Conservation (phyloP, 2,329 filamentous ascomycete species). For the Fragosphaeria purpurea region DNA sequence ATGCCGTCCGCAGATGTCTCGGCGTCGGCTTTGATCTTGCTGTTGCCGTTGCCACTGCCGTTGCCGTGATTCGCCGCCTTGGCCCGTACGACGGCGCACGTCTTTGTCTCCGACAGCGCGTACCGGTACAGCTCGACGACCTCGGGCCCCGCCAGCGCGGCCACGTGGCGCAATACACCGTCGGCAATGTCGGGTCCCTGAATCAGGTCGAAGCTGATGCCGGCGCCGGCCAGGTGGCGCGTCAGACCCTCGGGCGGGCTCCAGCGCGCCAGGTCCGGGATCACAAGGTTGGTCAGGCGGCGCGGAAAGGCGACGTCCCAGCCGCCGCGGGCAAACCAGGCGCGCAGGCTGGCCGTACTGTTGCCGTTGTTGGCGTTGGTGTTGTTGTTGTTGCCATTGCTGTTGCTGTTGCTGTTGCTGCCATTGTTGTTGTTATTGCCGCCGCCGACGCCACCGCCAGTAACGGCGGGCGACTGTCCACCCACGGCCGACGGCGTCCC, state of each 20-base stretch:
- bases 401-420: background rate
- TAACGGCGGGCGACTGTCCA: no score
- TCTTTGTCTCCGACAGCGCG: slow-evolving; percentile 59
- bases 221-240: slow-evolving; percentile 60
- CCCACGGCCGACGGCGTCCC: background rate
- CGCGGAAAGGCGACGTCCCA: slow-evolving; percentile 64
- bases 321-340: slow-evolving; percentile 80
- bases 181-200: slow-evolving; percentile 69
- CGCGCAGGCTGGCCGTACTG: slow-evolving; percentile 31
- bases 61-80: slow-evolving; percentile 31
- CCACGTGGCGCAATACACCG: slow-evolving; percentile 64
- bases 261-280: slow-evolving; percentile 65
- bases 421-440: background rate
- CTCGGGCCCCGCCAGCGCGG: slow-evolving; percentile 63
- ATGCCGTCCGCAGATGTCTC: background rate
- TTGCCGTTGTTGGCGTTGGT: background rate
- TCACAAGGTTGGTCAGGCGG: slow-evolving; percentile 56
- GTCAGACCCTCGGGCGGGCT: slow-evolving; percentile 65
- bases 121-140: slow-evolving; percentile 70
- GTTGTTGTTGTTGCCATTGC: background rate
- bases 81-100: slow-evolving; percentile 74
- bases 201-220: slow-evolving; percentile 73
- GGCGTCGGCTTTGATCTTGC: no score
- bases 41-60: background rate
- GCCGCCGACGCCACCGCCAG: background rate